Percentiles rank a stretch among this genome's conserved stretches.
Evolutionary conservation across 257 asterid species (phyloP).

Genomic region (Striga asiatica): DNA sequence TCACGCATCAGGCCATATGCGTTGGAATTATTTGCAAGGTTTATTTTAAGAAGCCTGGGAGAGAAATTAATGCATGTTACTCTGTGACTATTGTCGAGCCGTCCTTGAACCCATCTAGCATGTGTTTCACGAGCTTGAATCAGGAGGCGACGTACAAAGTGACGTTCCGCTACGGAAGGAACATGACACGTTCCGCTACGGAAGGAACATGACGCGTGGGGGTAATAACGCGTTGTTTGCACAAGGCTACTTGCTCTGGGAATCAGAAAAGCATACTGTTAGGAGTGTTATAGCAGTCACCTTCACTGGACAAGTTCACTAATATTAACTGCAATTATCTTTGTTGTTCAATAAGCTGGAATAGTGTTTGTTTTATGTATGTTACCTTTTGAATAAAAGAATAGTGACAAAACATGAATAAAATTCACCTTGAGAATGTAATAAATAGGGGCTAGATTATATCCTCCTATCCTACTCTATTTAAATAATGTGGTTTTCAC

Average conservation of each 20-base stretch:
- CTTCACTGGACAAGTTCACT: not conserved
- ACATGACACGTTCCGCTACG: no score
- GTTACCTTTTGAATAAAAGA: no score
- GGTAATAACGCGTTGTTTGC: no score
- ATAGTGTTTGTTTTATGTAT: no score
- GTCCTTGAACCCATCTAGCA: not conserved
- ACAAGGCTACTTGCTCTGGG: slow-evolving; percentile 19
- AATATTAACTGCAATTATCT: no score
- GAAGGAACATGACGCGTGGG: no score
- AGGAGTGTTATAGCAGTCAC: slow-evolving; percentile 11
- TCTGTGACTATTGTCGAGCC: not conserved
- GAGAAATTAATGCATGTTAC: slow-evolving; percentile 12
- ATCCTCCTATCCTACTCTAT: no score
- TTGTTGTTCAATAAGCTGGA: no score
- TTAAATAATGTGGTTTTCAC: no score
- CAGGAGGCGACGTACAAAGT: slow-evolving; percentile 12
- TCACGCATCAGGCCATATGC: slow-evolving; percentile 18
- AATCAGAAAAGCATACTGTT: slow-evolving; percentile 3
- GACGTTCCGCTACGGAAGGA: not conserved
- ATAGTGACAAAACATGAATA: no score
- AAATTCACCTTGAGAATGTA: no score
- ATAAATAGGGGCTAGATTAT: no score
- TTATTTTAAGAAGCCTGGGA: slow-evolving; percentile 29
- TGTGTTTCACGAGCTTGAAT: slow-evolving; percentile 3
- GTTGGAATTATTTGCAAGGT: slow-evolving; percentile 3